Base-by-base conservation (phyloP, 2,329 filamentous ascomycete species). In the Chaetothyriales sp. region DNA sequence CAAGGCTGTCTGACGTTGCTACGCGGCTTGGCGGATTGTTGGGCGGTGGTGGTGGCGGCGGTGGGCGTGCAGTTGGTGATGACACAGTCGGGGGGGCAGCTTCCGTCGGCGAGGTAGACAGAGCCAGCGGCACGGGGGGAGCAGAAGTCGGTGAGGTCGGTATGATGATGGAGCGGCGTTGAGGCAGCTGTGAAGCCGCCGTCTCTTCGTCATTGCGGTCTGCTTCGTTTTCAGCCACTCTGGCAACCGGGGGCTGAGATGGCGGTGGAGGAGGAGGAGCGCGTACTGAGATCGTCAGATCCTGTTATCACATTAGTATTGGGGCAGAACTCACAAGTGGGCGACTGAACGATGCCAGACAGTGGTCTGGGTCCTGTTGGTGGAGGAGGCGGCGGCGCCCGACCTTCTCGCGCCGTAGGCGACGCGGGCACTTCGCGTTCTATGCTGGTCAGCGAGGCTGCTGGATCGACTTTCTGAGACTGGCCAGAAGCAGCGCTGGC, bases 21-120 rank as follows among this genome's bases (percentile, higher is more conserved):
- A 75, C 72, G 55, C 79, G 76, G 56, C 76, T 79, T 15, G 74
- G 60, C 9, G 68, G 61, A 36, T 65, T 67, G 8, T 71, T 74
- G 1, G 76, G 75, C 12, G 66, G 67, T 43, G 73, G 73, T 1
- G 83, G 81, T 1, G 81, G 83, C 7, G 83, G 83, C 1, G 83
- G 82, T 0, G 82, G 79, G 47, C 83, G 75, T 45, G 66, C 72
- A 57, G 82, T 78, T 25, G 57, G 55, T 26, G 57, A 57, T 4
- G 51, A 18, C 20, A 47, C n/a, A 32, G 45, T 15, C 22, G 10
- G 32, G 5, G 15, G 12, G 9, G 32, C 32, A 39, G 32, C 32
- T 15, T 39, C 10, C 4, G 32, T 39, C 3, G 32, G 32, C 10
- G 32, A 39, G 10, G 10, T 15, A 5, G 32, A 39, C 32, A 39